Conservation (phyloP, 441 rosid species). For the Populus hybrid region DNA sequence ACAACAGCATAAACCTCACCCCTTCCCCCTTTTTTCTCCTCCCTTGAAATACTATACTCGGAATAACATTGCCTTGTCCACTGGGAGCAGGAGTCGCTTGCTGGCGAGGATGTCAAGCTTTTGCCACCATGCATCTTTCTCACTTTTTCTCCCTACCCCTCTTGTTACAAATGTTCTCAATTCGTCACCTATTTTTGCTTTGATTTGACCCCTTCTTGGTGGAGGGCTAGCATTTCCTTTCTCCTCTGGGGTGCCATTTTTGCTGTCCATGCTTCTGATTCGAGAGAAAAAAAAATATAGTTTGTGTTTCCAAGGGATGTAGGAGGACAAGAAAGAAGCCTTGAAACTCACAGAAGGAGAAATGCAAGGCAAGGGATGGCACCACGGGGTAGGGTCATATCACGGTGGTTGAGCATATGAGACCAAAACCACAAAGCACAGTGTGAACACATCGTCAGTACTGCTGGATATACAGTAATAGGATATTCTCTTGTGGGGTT, state of each 20-base stretch:
- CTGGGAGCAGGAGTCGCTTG: not conserved
- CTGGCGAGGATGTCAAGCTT: not conserved
- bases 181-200: not conserved
- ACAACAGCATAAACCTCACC: no score
- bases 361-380: not conserved
- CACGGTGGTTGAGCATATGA: no score
- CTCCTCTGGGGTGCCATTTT: conserved; percentile 1
- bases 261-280: conserved; percentile 10
- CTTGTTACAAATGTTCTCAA: not conserved
- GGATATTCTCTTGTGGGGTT: not conserved
- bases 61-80: not conserved
- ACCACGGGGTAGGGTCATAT: not conserved
- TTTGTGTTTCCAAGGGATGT: not conserved
- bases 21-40: no score
- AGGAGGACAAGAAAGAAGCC: not conserved
- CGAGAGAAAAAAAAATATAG: not conserved
- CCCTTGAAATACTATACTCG: no score
- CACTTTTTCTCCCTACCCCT: not conserved
- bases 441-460: not conserved
- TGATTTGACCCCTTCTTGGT: conserved; percentile 27
- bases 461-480: not conserved
- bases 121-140: not conserved
- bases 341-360: not conserved
- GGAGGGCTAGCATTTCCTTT: conserved; percentile 8
- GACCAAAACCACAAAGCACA: not conserved